A percentile compares a stretch with the other conserved stretches of the same genome.
Conservation (phyloP, 768 basidiomycete species). For the Kondoa malvinella region DNA sequence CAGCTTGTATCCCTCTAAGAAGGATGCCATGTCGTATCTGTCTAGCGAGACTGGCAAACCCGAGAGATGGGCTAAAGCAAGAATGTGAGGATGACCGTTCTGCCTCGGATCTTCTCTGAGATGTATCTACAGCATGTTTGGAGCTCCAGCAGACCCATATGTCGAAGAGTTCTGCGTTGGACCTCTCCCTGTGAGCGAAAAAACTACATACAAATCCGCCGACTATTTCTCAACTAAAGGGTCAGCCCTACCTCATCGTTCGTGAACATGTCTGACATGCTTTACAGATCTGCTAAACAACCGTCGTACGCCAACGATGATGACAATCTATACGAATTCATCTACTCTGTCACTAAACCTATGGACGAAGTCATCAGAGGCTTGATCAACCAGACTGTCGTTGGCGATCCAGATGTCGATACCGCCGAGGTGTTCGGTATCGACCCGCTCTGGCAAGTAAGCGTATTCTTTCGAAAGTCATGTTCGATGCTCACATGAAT, state of each 20-base stretch:
- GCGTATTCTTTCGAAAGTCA: no score
- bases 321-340: conserved; percentile 12
- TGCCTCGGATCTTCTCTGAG: neutral
- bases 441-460: conserved; percentile 30
- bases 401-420: neutral
- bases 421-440: conserved; percentile 18
- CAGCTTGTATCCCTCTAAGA: conserved; percentile 22
- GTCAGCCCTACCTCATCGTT: neutral
- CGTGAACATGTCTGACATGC: neutral
- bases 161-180: conserved; percentile 24
- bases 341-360: conserved; percentile 11
- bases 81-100: neutral
- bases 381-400: conserved; percentile 16
- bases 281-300: conserved; percentile 17
- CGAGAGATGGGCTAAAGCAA: conserved; percentile 16
- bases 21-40: conserved; percentile 18
- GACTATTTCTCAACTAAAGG: conserved; percentile 21
- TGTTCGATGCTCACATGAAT: no score
- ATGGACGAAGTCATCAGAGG: conserved; percentile 28
- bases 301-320: conserved; percentile 26
- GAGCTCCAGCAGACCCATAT: conserved; percentile 19
- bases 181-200: conserved; percentile 21
- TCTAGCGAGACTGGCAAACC: conserved; percentile 13
- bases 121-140: conserved; percentile 7
- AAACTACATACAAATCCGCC: conserved; percentile 13